Percentiles rank a stretch among this genome's conserved stretches.
These are phyloP conservation scores for Edaphochlamys debaryana DNA, from an alignment of 139 green algal species.

Conservation along the genomic window DNA sequence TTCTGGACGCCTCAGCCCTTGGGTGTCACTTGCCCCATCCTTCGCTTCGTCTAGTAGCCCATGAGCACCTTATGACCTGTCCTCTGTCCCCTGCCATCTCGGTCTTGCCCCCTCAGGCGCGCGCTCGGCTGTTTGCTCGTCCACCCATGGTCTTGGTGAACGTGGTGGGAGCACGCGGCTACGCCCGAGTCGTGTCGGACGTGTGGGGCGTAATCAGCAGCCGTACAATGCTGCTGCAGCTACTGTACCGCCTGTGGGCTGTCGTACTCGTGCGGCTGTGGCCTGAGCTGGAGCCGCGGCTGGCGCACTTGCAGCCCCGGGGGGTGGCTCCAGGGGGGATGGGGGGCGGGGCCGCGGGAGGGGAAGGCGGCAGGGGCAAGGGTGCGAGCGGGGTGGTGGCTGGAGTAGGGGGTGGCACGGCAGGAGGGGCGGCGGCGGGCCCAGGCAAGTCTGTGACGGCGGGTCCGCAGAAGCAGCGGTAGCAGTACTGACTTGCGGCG, in stretches of 20 bases:
- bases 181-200: constrained; percentile 3
- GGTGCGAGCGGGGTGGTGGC: too few relatives aligned
- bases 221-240: constrained; percentile 23
- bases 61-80: too few relatives aligned
- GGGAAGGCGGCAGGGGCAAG: not conserved
- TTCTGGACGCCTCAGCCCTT: too few relatives aligned
- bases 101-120: not conserved
- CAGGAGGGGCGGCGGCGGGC: too few relatives aligned
- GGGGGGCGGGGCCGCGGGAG: not conserved
- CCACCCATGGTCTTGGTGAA: not conserved
- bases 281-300: constrained; percentile 1
- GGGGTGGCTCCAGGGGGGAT: not conserved
- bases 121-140: not conserved
- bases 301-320: constrained; percentile 12
- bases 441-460: too few relatives aligned
- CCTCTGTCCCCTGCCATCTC: not conserved
- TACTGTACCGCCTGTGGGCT: constrained; percentile 8
- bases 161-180: constrained; percentile 10
- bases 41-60: not conserved
- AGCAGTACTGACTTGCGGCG: too few relatives aligned
- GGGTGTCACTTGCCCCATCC: not conserved
- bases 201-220: constrained; percentile 28
- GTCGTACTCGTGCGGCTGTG: constrained; percentile 2
- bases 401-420: too few relatives aligned
- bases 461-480: too few relatives aligned